phyloP scores from a whole-genome alignment of 306 rosid species.

The Ochetophila trinervis region DNA sequence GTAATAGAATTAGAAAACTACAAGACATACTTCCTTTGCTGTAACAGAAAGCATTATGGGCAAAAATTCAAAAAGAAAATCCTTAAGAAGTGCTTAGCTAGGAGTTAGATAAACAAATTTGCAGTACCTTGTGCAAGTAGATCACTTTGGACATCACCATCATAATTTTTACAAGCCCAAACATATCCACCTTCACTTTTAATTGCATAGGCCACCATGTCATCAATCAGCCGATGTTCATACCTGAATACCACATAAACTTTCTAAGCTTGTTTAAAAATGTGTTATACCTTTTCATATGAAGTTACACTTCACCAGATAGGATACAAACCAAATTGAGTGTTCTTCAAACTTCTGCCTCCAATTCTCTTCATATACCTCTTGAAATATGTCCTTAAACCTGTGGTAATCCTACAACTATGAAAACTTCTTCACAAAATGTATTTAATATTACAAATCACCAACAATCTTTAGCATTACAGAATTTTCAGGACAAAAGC shows the following conservation, averaged over 20 bases:
- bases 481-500: conserved; percentile 9
- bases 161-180: conserved; percentile 99
- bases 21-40: background rate
- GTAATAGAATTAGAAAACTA: background rate
- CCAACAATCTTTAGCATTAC: conserved; percentile 13
- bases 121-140: conserved; percentile 90
- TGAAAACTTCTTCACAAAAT: conserved; percentile 8
- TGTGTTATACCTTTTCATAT: conserved; percentile 4
- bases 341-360: conserved; percentile 75
- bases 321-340: conserved; percentile 72
- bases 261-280: conserved; percentile 24
- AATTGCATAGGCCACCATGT: conserved; percentile 94
- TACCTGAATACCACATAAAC: conserved; percentile 58
- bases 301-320: conserved; percentile 16
- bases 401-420: conserved; percentile 36
- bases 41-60: background rate
- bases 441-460: background rate
- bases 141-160: conserved; percentile 97
- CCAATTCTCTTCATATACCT: conserved; percentile 88
- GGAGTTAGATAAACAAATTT: background rate
- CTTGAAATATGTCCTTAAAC: conserved; percentile 93
- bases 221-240: conserved; percentile 97
- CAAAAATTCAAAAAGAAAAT: background rate
- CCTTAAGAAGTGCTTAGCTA: background rate
- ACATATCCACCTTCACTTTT: conserved; percentile 99